Base-by-base conservation (phyloP, 495 filamentous ascomycete genomes). In the Xylaria acuta region DNA sequence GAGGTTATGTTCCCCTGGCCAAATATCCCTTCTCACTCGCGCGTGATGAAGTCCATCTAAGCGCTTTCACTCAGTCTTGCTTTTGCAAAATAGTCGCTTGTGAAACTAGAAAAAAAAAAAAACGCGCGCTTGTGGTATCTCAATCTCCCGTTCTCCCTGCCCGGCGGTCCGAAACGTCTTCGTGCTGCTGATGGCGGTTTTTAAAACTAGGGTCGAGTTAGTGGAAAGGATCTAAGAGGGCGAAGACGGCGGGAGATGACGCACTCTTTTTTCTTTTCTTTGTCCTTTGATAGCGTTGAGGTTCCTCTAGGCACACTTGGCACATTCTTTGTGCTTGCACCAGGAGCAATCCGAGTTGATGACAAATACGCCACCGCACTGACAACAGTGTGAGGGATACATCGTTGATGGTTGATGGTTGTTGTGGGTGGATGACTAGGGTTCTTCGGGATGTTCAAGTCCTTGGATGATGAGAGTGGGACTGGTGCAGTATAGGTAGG, bases 351-450 rank as follows among this genome's bases (percentile, higher is more conserved):
- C 68, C 49, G 71, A 81, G 81, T 82, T 85, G 79, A 85, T 85
- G 76, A 85, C 84, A 68, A 85, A 82, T 67, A 85, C 80, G 67
- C 80, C 74, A 22, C 83, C 82, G 77, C 84, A 85, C 71, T 84
- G 76, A 79, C 83, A 84, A 82, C 84, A 85, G 66, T 84, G 83
- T 62, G 83, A 78, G 11, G 79, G 79, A 71, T 83, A 83, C 78
- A 82, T 80, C 18, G 27, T 45, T 65, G 63, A 45, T 62, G 56
- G 22, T 38, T 60, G 58, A 60, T 22, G 2, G 30, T n/a, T 38
- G 56, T 20, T 41, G 54, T 38, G 38, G 4, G 5, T 54, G 16
- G 47, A 25, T 56, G 43, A 34, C n/a, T 43, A 4, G 14, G 30
- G 25, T 62, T 43, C 16, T 30, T 63, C 6, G 34, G 22, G 47